Evolutionary conservation across 768 basidiomycete species (phyloP).

Genomic region (Hypsizygus marmoreus): DNA sequence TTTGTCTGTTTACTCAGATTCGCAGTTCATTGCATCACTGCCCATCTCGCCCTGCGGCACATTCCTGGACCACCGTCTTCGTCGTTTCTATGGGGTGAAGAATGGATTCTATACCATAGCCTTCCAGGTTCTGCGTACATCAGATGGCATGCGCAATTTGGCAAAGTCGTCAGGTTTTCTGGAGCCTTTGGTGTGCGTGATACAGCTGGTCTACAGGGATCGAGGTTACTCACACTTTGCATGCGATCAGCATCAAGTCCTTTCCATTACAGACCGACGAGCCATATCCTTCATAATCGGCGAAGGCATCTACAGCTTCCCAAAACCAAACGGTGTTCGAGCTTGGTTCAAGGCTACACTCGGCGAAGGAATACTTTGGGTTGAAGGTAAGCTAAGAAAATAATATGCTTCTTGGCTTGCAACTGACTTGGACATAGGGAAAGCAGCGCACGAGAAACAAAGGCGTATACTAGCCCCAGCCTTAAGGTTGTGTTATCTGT

Average conservation of each 20-base stretch:
- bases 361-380: slow-evolving; percentile 66
- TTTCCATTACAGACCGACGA: slow-evolving; percentile 57
- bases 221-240: slow-evolving; percentile 8
- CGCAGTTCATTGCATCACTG: slow-evolving; percentile 33
- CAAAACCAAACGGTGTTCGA: slow-evolving; percentile 63
- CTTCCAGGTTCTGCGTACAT: slow-evolving; percentile 54
- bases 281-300: slow-evolving; percentile 57
- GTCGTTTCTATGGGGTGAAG: slow-evolving; percentile 63
- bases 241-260: slow-evolving; percentile 48
- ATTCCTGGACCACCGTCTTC: slow-evolving; percentile 52
- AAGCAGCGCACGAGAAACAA: slow-evolving; percentile 57
- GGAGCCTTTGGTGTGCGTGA: slow-evolving; percentile 57
- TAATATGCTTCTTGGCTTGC: neutral
- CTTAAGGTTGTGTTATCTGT: slow-evolving; percentile 42
- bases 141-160: slow-evolving; percentile 54
- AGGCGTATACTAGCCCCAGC: slow-evolving; percentile 55
- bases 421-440: slow-evolving; percentile 37
- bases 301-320: slow-evolving; percentile 57
- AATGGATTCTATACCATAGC: slow-evolving; percentile 55
- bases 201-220: neutral
- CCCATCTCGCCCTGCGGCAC: slow-evolving; percentile 37
- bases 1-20: slow-evolving; percentile 33
- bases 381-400: slow-evolving; percentile 48
- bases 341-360: slow-evolving; percentile 64
- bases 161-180: slow-evolving; percentile 54